These are phyloP conservation scores for Hyphodiscus hymeniophilus DNA, from an alignment of 495 filamentous ascomycete genomes.

Conservation along the genomic window DNA sequence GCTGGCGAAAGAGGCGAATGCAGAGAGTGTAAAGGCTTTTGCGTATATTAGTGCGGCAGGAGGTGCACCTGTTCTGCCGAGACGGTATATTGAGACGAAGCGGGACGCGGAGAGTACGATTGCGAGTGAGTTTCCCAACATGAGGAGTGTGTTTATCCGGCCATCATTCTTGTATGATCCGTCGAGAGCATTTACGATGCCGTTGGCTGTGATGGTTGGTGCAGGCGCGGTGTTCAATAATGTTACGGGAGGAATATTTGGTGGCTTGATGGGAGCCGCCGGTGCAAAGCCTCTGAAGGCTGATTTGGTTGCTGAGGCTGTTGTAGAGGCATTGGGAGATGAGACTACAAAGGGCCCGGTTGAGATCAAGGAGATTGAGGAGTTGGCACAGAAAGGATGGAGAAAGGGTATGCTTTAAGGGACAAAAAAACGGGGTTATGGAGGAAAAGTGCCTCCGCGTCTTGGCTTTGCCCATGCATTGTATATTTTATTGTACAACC, in stretches of 20 bases:
- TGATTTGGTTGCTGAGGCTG: constrained; percentile 75
- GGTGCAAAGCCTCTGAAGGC: constrained; percentile 80
- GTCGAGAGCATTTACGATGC: constrained; percentile 72
- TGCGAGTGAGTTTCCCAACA: constrained; percentile 54
- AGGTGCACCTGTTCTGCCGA: constrained; percentile 74
- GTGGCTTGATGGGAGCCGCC: constrained; percentile 67
- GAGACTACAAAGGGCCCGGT: constrained; percentile 59
- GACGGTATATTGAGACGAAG: constrained; percentile 85
- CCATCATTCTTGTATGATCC: constrained; percentile 86
- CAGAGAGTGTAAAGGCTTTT: constrained; percentile 57
- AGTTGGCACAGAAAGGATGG: constrained; percentile 67
- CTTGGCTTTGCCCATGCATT: constrained; percentile 15
- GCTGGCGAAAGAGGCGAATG: constrained; percentile 71
- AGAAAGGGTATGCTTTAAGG: constrained; percentile 66
- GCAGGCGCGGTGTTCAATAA: constrained; percentile 64
- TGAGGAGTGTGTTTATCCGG: constrained; percentile 76
- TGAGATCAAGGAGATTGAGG: constrained; percentile 61
- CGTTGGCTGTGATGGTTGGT: constrained; percentile 65
- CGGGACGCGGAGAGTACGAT: constrained; percentile 82
- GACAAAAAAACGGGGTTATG: not conserved
- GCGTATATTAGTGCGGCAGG: constrained; percentile 83
- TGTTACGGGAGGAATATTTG: constrained; percentile 62
- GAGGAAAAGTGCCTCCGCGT: constrained; percentile 4
- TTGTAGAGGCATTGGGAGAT: constrained; percentile 71
- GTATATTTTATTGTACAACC: constrained; percentile 14